Percentiles rank a stretch among this genome's conserved stretches.
phyloP scores from a whole-genome alignment of 2,329 filamentous ascomycete genomes.

The Neopestalotiopsis sp. region DNA sequence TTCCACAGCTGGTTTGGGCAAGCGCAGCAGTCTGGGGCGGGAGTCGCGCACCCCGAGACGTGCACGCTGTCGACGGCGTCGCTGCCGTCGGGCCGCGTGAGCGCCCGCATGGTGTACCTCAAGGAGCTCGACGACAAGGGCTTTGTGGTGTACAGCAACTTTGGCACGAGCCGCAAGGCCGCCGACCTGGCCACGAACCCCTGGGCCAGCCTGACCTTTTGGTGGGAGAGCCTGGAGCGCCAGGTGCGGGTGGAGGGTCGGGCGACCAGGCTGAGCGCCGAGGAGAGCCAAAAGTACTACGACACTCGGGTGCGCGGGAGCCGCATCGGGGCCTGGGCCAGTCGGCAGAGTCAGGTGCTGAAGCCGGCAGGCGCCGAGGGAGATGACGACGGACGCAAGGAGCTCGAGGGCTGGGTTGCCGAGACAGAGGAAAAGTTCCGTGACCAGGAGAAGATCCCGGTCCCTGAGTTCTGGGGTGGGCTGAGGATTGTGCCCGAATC shows the following conservation, averaged over 20 bases:
- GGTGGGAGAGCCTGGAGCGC: constrained; percentile 85
- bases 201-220: constrained; percentile 85
- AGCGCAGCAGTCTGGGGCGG: constrained; percentile 55
- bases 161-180: constrained; percentile 76
- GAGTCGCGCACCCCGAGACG: constrained; percentile 81
- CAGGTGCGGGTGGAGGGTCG: constrained; percentile 89
- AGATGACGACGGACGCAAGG: constrained; percentile 72
- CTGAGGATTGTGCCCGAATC: constrained; percentile 83
- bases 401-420: constrained; percentile 78
- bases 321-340: constrained; percentile 91
- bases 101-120: constrained; percentile 86
- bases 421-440: constrained; percentile 80
- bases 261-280: constrained; percentile 67
- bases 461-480: constrained; percentile 95
- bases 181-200: constrained; percentile 74
- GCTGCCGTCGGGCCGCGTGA: constrained; percentile 84
- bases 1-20: constrained; percentile 90
- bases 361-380: constrained; percentile 41
- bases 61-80: constrained; percentile 85
- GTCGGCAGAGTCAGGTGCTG: constrained; percentile 82
- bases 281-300: constrained; percentile 76
- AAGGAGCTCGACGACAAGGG: constrained; percentile 87
- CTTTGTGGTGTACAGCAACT: constrained; percentile 95
- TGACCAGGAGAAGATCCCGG: constrained; percentile 78
- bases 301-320: constrained; percentile 77